Percentiles rank a stretch among this genome's conserved stretches.
These are phyloP conservation scores for Clonostachys chloroleuca DNA, from an alignment of 2,329 filamentous ascomycete species.

Conservation along the genomic window DNA sequence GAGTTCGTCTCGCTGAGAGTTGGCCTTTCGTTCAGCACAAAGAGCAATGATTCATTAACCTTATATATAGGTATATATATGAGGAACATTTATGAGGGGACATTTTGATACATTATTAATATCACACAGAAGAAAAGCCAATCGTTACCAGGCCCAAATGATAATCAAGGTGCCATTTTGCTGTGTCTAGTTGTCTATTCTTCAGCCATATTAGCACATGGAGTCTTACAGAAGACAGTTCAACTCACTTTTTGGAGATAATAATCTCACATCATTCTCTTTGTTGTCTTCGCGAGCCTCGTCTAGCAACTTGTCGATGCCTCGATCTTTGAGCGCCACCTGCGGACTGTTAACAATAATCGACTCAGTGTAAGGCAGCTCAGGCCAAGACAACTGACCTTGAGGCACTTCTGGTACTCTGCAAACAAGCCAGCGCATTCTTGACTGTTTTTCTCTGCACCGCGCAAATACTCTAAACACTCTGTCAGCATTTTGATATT, in stretches of 20 bases:
- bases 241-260: constrained; percentile 31
- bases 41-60: too few species aligned
- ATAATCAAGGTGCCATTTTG: too few species aligned
- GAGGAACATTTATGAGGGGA: too few species aligned
- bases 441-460: constrained; percentile 72
- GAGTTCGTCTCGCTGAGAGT: too few species aligned
- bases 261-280: constrained; percentile 67
- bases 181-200: too few species aligned
- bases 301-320: constrained; percentile 88
- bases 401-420: constrained; percentile 82
- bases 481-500: constrained; percentile 6
- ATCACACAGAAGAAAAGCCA: too few species aligned
- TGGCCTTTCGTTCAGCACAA: too few species aligned
- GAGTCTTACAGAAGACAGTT: too few species aligned
- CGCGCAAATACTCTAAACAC: constrained; percentile 76
- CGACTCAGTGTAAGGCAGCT: constrained; percentile 2
- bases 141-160: too few species aligned
- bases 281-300: constrained; percentile 86
- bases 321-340: constrained; percentile 81
- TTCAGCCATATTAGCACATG: too few species aligned
- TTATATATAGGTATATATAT: too few species aligned
- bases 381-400: constrained; percentile 45
- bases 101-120: too few species aligned
- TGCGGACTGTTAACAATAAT: constrained; percentile 24
- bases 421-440: constrained; percentile 86